Conservation (phyloP, 345 rosid genomes). For the Lepidium sativum region DNA sequence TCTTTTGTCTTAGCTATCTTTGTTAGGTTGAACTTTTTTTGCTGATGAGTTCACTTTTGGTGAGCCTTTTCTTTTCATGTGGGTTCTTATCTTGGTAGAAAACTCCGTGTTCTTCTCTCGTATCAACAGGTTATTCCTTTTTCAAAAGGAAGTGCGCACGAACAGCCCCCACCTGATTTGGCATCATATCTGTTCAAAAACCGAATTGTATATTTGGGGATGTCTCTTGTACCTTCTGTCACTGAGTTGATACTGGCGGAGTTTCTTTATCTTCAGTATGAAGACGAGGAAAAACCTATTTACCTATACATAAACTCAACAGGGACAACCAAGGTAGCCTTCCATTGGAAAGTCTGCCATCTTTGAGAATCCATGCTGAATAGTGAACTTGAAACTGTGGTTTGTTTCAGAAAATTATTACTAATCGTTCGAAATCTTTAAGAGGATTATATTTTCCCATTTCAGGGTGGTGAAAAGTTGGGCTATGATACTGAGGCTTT, state of each 20-base stretch:
- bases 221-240: conserved; percentile 90
- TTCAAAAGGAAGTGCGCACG: conserved; percentile 62
- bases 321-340: conserved; percentile 75
- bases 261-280: conserved; percentile 87
- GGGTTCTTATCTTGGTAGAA: background rate
- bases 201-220: conserved; percentile 87
- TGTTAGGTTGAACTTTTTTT: background rate
- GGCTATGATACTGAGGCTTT: conserved; percentile 91
- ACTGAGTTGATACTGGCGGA: conserved; percentile 77
- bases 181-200: conserved; percentile 77
- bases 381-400: background rate
- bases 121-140: conserved; percentile 73
- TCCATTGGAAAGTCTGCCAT: background rate
- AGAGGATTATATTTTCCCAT: conserved; percentile 1
- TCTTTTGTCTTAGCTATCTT: background rate
- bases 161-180: conserved; percentile 91
- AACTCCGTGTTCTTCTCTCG: background rate
- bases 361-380: background rate
- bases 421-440: background rate
- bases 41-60: background rate
- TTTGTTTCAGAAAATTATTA: background rate
- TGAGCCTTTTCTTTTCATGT: background rate
- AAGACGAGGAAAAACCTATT: conserved; percentile 74
- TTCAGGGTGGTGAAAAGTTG: conserved; percentile 48
- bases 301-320: conserved; percentile 91